Conservation (phyloP, 306 rosid species). For the Cicer yamashitae region DNA sequence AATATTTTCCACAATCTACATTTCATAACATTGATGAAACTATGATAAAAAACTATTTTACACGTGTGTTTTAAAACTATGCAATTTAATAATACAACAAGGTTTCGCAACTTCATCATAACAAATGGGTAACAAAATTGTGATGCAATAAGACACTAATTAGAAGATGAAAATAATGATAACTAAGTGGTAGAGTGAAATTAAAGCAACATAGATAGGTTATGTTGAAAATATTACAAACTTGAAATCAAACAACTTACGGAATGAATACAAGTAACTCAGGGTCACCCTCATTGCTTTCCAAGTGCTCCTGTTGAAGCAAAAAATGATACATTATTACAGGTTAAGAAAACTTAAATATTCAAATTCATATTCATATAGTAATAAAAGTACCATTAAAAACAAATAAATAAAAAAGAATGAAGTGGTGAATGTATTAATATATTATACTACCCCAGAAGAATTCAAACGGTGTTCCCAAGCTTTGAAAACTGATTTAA, state of each 20-base stretch:
- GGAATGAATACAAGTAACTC: slow-evolving; percentile 93
- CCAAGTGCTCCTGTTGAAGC: slow-evolving; percentile 70
- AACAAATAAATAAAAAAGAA: background rate
- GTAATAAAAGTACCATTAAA: background rate
- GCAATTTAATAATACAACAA: background rate
- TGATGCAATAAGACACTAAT: background rate
- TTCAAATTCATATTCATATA: background rate
- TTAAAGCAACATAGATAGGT: slow-evolving; percentile 8
- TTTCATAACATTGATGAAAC: too few species aligned
- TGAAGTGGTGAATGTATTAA: slow-evolving; percentile 13
- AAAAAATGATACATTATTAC: background rate
- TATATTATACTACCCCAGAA: slow-evolving; percentile 64
- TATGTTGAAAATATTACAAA: slow-evolving; percentile 4
- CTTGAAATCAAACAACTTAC: slow-evolving; percentile 52
- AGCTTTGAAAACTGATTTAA: slow-evolving; percentile 86
- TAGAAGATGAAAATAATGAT: background rate
- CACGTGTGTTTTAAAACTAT: background rate
- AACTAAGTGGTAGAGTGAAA: background rate
- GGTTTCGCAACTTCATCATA: background rate
- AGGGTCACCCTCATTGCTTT: slow-evolving; percentile 98
- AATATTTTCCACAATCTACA: too few species aligned
- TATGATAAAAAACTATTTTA: too few species aligned
- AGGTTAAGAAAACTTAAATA: background rate
- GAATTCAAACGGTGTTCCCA: slow-evolving; percentile 87
- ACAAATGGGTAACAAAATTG: background rate